Percentiles rank a stretch among this genome's conserved stretches.
phyloP scores from a whole-genome alignment of 2,329 filamentous ascomycete species.

The Talaromyces sp. region DNA sequence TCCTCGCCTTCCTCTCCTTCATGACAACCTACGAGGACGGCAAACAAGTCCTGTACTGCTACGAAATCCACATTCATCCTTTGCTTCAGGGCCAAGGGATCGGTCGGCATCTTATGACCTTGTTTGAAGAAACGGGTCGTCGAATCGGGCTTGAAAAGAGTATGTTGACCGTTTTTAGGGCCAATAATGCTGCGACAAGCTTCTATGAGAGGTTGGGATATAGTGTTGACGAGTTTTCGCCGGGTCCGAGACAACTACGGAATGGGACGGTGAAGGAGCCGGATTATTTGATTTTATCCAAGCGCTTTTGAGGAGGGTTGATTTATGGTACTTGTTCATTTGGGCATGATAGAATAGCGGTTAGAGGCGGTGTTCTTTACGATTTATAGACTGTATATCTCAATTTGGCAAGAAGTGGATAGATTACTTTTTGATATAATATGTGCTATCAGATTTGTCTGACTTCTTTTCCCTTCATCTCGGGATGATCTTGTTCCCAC shows the following conservation, averaged over 20 bases:
- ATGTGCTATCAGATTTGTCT: slow-evolving; percentile 66
- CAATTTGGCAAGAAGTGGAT: background rate
- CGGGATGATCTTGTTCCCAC: slow-evolving; percentile 87
- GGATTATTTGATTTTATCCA: slow-evolving; percentile 55
- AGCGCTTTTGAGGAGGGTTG: slow-evolving; percentile 23
- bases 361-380: background rate
- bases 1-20: slow-evolving; percentile 51
- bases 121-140: slow-evolving; percentile 48
- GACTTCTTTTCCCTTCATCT: slow-evolving; percentile 83
- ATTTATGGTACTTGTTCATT: background rate
- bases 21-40: slow-evolving; percentile 57
- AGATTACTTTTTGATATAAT: slow-evolving; percentile 8
- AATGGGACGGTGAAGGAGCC: slow-evolving; percentile 49
- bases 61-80: slow-evolving; percentile 57
- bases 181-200: slow-evolving; percentile 46
- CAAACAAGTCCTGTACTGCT: slow-evolving; percentile 59
- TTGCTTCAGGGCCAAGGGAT: slow-evolving; percentile 48
- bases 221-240: slow-evolving; percentile 51
- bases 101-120: slow-evolving; percentile 49
- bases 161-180: slow-evolving; percentile 60
- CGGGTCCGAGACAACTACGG: slow-evolving; percentile 47
- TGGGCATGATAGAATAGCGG: background rate
- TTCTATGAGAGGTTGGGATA: slow-evolving; percentile 55
- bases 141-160: slow-evolving; percentile 51
- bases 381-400: slow-evolving; percentile 17